Conservation (phyloP, 1,284 basidiomycete genomes). For the Ustilago bromivora region DNA sequence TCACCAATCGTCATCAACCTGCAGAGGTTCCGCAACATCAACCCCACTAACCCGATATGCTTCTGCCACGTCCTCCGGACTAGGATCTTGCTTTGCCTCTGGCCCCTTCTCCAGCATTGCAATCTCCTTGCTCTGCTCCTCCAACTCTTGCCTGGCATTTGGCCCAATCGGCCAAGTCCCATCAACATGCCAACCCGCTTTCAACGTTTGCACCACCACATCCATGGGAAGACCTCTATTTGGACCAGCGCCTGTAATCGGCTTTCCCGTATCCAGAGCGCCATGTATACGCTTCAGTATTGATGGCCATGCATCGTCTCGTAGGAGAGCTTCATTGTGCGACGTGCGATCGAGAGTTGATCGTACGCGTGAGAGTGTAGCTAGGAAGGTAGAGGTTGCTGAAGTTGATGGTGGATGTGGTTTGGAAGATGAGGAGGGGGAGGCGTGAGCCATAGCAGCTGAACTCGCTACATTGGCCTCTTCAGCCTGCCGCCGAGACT, state of each 20-base stretch:
- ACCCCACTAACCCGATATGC: conserved; percentile 26
- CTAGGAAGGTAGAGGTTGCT: conserved; percentile 18
- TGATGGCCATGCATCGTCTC: conserved; percentile 31
- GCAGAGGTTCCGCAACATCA: conserved; percentile 13
- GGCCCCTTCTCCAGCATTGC: conserved; percentile 22
- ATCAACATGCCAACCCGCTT: conserved; percentile 45
- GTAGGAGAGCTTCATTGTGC: conserved; percentile 16
- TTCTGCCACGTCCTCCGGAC: conserved; percentile 21
- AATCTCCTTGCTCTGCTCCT: conserved; percentile 19
- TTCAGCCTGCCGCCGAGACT: neutral
- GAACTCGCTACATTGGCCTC: neutral
- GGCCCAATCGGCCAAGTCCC: conserved; percentile 46
- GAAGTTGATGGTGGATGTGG: neutral
- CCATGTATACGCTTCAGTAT: conserved; percentile 35
- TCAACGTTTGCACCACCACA: conserved; percentile 34
- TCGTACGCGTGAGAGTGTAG: conserved; percentile 17
- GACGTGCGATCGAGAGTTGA: conserved; percentile 20
- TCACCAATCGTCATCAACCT: conserved; percentile 38
- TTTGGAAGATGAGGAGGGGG: neutral
- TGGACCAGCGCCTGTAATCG: conserved; percentile 38
- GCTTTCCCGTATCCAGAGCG: conserved; percentile 31
- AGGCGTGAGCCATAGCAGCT: conserved; percentile 3
- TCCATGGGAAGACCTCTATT: conserved; percentile 36
- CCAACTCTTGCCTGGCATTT: conserved; percentile 28
- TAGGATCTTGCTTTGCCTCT: conserved; percentile 40